Base-by-base conservation (phyloP, 78 protist species). In the Tieghemostelium lacteum region DNA sequence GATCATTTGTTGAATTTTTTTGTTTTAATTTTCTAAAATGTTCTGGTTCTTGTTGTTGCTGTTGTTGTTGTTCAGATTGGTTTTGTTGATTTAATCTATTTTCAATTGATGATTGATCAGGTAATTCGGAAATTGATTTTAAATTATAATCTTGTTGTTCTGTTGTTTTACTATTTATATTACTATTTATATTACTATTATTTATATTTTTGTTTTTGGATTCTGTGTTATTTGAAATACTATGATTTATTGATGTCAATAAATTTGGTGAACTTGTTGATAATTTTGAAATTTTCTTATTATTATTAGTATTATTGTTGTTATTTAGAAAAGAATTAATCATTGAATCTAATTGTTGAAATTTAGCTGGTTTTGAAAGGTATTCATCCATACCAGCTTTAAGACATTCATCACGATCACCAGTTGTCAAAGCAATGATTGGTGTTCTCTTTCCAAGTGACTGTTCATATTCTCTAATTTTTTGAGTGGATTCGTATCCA, bases 311-410 rank as follows among this genome's bases (percentile, higher is more conserved):
- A 14, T 45, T 10, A 14, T 45, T 45, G 52, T 45, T 45, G 10
- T 45, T 45, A 45, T 45, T 45, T 45, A 45, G 49, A 70, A n/a
- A 70, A 12, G 28, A 33, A 20, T 24, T 34, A 34, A 78, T 54
- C 58, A 64, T 78, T 45, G 57, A 26, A 52, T 69, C 45, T 10
- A 83, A 24, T 66, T 54, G 52, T 58, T 83, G 63, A 10, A 83
- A 57, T 45, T 73, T 66, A 5, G 76, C 75, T 7, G 89, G 89
- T 50, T 83, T 83, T 10, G 37, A 73, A 12, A 83, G 61, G 40
- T 83, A 77, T 3, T 83, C 89, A 29, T 83, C 89, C 70, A 83
- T 67, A 58, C 73, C 89, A 7, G 89, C 89, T 0, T 33, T 39
- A 5, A 83, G 34, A 69, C 89, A 83, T 55, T 69, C 45, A 24